These are phyloP conservation scores for Plasmodium cynomolgi DNA, from an alignment of 169 alveolate species.

Conservation along the genomic window DNA sequence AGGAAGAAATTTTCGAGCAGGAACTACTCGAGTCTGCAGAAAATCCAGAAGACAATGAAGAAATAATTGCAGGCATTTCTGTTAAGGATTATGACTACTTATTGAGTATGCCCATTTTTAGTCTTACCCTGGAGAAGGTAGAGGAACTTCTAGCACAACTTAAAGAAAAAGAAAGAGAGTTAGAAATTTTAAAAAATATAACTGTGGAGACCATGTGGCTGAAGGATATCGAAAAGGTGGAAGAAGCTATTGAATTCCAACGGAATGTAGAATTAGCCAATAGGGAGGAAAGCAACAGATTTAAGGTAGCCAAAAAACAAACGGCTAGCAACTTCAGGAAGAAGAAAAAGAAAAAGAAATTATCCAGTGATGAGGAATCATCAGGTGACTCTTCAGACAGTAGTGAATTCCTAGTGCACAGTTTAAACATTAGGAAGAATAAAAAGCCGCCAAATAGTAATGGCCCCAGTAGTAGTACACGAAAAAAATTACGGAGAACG, in stretches of 20 bases:
- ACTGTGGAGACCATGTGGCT: slow-evolving; percentile 84
- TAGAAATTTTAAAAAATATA: slow-evolving; percentile 78
- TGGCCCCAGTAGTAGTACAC: not conserved
- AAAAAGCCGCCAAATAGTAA: slow-evolving; percentile 6
- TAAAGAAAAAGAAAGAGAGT: slow-evolving; percentile 76
- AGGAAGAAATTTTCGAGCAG: slow-evolving; percentile 64
- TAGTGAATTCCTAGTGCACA: slow-evolving; percentile 55
- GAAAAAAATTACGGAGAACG: slow-evolving; percentile 33
- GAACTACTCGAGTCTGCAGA: slow-evolving; percentile 35
- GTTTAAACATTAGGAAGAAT: slow-evolving; percentile 37
- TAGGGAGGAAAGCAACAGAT: slow-evolving; percentile 71
- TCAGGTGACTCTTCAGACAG: slow-evolving; percentile 68
- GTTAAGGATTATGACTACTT: slow-evolving; percentile 93
- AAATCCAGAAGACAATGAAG: slow-evolving; percentile 69
- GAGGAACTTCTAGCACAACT: slow-evolving; percentile 86
- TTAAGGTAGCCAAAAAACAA: slow-evolving; percentile 58
- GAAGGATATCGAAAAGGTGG: slow-evolving; percentile 80
- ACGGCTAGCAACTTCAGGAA: slow-evolving; percentile 13
- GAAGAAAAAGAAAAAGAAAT: slow-evolving; percentile 53
- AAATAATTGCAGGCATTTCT: slow-evolving; percentile 75
- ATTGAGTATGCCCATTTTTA: slow-evolving; percentile 95
- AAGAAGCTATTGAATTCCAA: slow-evolving; percentile 77
- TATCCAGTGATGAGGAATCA: slow-evolving; percentile 56
- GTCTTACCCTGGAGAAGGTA: slow-evolving; percentile 95
- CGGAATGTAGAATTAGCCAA: slow-evolving; percentile 69